A percentile compares a stretch with the other conserved stretches of the same genome.
phyloP scores from a whole-genome alignment of 2,329 filamentous ascomycete genomes.

The Trichoderma pleuroti region DNA sequence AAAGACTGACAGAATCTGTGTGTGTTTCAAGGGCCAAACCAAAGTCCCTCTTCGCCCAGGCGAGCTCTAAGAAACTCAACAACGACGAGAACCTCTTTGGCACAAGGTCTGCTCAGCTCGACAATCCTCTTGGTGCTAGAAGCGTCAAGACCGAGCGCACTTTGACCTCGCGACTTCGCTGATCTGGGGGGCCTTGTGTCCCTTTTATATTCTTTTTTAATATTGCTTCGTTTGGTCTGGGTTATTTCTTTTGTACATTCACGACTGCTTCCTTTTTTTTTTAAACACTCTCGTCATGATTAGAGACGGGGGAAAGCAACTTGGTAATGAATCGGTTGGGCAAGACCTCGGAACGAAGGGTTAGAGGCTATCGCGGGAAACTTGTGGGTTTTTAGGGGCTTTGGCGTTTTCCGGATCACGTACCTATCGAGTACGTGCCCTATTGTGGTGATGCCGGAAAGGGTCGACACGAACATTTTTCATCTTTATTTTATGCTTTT shows the following conservation, averaged over 20 bases:
- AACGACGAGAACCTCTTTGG: conserved; percentile 34
- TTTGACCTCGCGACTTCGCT: conserved; percentile 20
- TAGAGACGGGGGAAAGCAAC: not conserved
- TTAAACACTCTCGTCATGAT: not conserved
- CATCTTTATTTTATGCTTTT: conserved; percentile 5
- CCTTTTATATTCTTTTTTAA: conserved; percentile 1
- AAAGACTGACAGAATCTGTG: not conserved
- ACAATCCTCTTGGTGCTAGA: conserved; percentile 40
- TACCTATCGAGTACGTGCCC: not conserved
- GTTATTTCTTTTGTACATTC: not conserved
- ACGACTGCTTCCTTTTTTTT: not conserved
- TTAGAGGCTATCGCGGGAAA: not conserved
- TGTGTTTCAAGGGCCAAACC: conserved; percentile 55
- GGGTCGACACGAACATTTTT: not conserved
- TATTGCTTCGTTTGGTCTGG: not conserved
- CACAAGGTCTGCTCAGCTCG: conserved; percentile 33
- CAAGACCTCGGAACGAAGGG: not conserved
- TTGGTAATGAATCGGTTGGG: not conserved
- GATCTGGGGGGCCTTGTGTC: not conserved
- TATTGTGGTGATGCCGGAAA: conserved; percentile 6
- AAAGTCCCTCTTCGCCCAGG: conserved; percentile 64
- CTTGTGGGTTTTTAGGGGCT: not conserved
- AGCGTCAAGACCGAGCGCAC: conserved; percentile 25
- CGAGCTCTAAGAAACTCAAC: conserved; percentile 59
- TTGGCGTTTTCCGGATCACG: conserved; percentile 7